These are phyloP conservation scores for Parsonsia alboflavescens DNA, from an alignment of 257 asterid species.

Conservation along the genomic window DNA sequence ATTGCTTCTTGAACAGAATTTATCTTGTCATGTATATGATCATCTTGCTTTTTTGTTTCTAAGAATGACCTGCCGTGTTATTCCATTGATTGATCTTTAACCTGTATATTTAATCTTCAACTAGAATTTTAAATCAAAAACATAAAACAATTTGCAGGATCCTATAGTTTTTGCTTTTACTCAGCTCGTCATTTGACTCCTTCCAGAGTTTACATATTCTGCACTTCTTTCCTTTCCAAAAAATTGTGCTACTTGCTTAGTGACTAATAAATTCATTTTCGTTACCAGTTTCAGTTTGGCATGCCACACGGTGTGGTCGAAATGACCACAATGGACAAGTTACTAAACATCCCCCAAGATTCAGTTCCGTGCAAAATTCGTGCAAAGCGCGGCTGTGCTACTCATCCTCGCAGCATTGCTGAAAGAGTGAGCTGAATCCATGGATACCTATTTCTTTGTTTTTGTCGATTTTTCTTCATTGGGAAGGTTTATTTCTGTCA, in stretches of 20 bases:
- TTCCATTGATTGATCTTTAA: too few species aligned
- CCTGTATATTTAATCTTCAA: too few species aligned
- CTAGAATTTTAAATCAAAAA: too few species aligned
- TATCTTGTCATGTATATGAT: background rate
- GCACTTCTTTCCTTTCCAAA: too few species aligned
- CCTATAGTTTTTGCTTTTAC: too few species aligned
- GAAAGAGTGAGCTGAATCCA: slow-evolving; percentile 48
- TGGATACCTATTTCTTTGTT: background rate
- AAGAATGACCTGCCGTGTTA: too few species aligned
- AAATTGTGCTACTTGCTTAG: background rate
- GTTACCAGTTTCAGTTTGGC: slow-evolving; percentile 63
- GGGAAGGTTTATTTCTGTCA: too few species aligned
- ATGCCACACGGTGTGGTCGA: slow-evolving; percentile 56
- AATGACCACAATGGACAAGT: slow-evolving; percentile 62
- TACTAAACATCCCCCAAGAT: slow-evolving; percentile 68
- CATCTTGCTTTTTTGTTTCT: too few species aligned
- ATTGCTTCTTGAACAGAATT: too few species aligned
- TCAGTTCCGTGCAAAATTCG: slow-evolving; percentile 87
- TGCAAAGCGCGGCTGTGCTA: slow-evolving; percentile 90
- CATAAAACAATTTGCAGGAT: too few species aligned
- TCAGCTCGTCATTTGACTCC: too few species aligned
- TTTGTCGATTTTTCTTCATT: background rate
- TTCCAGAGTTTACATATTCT: too few species aligned
- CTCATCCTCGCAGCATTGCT: slow-evolving; percentile 96
- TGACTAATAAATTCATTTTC: background rate